These are phyloP conservation scores for Cryptococcus floricola DNA, from an alignment of 1,284 basidiomycete genomes.

Conservation along the genomic window DNA sequence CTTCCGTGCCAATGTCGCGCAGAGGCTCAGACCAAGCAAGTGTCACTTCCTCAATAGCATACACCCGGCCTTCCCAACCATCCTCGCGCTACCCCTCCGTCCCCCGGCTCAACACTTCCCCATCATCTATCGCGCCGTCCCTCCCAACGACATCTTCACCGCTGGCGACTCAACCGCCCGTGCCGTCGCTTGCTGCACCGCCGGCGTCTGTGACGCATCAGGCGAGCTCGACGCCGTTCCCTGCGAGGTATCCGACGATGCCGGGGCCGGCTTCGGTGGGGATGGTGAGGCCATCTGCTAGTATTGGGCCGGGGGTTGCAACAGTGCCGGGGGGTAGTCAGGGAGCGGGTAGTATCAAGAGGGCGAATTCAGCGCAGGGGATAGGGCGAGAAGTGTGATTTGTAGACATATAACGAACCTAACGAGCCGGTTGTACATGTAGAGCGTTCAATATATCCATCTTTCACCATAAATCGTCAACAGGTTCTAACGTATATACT, in stretches of 20 bases:
- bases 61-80: neutral
- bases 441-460: neutral
- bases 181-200: neutral
- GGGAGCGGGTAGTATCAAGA: constrained; percentile 10
- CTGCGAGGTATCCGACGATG: constrained; percentile 9
- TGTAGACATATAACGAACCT: neutral
- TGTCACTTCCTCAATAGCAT: neutral
- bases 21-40: constrained; percentile 3
- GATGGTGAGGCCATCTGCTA: neutral
- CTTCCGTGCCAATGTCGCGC: constrained; percentile 16
- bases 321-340: constrained; percentile 4
- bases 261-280: neutral
- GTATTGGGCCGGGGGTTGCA: neutral
- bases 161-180: neutral
- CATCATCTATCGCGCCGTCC: neutral
- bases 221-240: constrained; percentile 1
- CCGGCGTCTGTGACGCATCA: neutral
- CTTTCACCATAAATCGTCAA: neutral
- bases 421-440: neutral
- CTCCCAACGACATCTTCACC: neutral
- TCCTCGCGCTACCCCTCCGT: neutral
- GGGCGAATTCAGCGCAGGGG: constrained; percentile 14
- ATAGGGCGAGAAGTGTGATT: neutral
- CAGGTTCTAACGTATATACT: neutral
- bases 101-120: neutral